Evolutionary conservation across 1,284 basidiomycete genomes (phyloP), one percentile per base, ranked within the genome.

Genomic region (Gomphus bonarii): DNA sequence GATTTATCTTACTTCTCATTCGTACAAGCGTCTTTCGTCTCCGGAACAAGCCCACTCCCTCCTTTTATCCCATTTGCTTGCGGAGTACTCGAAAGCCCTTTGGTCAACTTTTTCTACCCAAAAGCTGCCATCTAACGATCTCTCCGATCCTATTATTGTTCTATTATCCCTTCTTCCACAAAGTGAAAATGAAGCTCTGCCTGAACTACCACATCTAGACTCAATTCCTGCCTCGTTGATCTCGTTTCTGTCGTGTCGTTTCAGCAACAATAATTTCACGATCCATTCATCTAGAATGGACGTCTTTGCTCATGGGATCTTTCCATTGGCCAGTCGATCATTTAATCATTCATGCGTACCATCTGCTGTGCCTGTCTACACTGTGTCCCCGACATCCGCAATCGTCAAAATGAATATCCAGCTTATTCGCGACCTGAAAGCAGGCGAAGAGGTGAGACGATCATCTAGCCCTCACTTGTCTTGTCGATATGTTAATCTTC

Each of bases 321-420:
- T 85, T 59, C 84, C 87, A 8, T 66, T 80, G 20, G 81, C 86
- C 2, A 88, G 87, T 64, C 76, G 85, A 11, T 65, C 80, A 10
- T 86, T 88, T 69, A 90, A 90, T 65, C 87, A 90, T 65, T 87
- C 85, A 3, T 89, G 87, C 66, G 63, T 75, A 12, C 86, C 87
- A 3, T 88, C 87, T 61, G 82, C 84, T 20, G 77, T 76, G n/a
- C 73, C 78, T 22, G 81, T 78, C 65, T 88, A 84, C 63, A 65
- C 68, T 40, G 69, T 85, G 22, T 64, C 63, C 3, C 68, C 63
- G 11, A 64, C 72, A 33, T 64, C 69, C 9, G 73, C 25, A 31
- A 10, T 11, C 10, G 25, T 80, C 8, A 64, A 61, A 16, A 84
- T 88, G 82, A 75, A 84, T 58, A 70, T 88, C 7, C 72, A 85